Base-by-base conservation (phyloP, 192 early-diverging fungal genomes). In the Entomortierella chlamydospora region DNA sequence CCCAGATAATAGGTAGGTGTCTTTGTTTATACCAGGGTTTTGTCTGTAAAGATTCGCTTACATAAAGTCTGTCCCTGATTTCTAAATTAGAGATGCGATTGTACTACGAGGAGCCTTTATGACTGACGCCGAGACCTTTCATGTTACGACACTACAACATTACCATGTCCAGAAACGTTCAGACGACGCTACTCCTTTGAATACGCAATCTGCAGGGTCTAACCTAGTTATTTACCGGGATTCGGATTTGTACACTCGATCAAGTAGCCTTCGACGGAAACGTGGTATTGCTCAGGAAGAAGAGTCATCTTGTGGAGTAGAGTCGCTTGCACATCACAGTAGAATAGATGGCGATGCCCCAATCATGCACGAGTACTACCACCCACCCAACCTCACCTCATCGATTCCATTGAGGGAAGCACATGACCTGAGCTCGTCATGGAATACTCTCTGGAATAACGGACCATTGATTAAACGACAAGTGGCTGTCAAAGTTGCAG, bases 151-250 rank as follows among this genome's bases (percentile, higher is more conserved):
- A 26, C 76, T 70, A 1, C 51, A 70, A n/a, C 77, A 86, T 11
- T 92, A 90, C 67, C 82, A 81, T 45, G 70, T 72, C 15, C 87
- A 88, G 17, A 87, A 87, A 54, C 77, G 87, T 8, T 63, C 77
- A 0, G 85, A 78, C 10, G 92, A 93, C 68, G 81, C 87, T 64
- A 34, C 68, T 13, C 78, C 82, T 62, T 50, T 54, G 9, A 53
- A 64, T 82, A 70, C 73, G 59, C 56, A 29, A 42, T 37, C 43
- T 4, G 0, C 33, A 41, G 65, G 33, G 53, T 41, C 68, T 25
- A 43, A 39, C 18, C 84, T 91, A 67, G 77, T 91, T 28, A 85
- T 91, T 23, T 93, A 89, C 73, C 86, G 90, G 15, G 86, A 90
- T 56, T 88, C 90, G 0, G 90, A 93, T 60, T 70, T 87, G 0